These are phyloP conservation scores for Russula brevipes DNA, from an alignment of 768 basidiomycete species.

Conservation along the genomic window DNA sequence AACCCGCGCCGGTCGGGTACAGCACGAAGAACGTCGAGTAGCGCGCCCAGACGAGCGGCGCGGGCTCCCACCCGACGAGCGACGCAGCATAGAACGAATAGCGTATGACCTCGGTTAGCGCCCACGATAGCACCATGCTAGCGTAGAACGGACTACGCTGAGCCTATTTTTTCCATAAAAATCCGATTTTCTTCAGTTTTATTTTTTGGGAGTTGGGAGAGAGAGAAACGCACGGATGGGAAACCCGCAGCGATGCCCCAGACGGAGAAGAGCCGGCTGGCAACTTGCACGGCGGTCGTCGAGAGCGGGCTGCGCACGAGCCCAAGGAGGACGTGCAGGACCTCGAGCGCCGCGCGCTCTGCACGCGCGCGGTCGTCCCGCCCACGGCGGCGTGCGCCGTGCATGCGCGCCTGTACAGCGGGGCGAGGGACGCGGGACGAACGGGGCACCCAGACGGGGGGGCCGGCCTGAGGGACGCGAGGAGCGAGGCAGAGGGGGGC, in stretches of 20 bases:
- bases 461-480: constrained; percentile 10
- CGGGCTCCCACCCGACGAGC: constrained; percentile 51
- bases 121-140: constrained; percentile 92
- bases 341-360: constrained; percentile 83
- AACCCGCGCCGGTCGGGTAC: constrained; percentile 90
- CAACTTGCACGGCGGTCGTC: constrained; percentile 77
- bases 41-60: constrained; percentile 58
- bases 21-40: constrained; percentile 92
- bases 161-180: constrained; percentile 34
- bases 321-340: constrained; percentile 72
- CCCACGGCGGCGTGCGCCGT: constrained; percentile 64
- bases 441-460: constrained; percentile 32
- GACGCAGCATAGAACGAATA: constrained; percentile 80
- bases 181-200: neutral
- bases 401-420: constrained; percentile 46
- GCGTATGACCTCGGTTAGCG: constrained; percentile 83
- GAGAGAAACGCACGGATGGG: constrained; percentile 44
- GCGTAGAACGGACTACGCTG: constrained; percentile 75
- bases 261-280: constrained; percentile 73
- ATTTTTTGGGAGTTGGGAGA: neutral
- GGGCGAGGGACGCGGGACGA: constrained; percentile 36
- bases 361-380: constrained; percentile 59
- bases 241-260: constrained; percentile 77
- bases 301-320: constrained; percentile 72
- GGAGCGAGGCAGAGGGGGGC: neutral